Percentiles rank a stretch among this genome's conserved stretches.
Evolutionary conservation across 257 asterid species (phyloP).

Genomic region (Euphrasia confusa): DNA sequence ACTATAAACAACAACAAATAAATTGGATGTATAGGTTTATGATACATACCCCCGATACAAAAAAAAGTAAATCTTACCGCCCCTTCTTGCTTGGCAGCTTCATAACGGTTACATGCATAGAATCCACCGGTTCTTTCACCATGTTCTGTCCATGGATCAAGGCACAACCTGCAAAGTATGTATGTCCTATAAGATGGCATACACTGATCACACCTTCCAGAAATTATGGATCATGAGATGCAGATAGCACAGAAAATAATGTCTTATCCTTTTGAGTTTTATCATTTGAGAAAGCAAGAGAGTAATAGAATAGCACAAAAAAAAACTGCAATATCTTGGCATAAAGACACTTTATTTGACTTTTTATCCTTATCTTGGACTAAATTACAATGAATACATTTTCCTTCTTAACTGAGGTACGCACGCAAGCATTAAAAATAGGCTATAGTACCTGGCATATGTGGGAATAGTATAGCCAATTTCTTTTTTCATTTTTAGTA

Average conservation of each 20-base stretch:
- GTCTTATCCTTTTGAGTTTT: constrained; percentile 1
- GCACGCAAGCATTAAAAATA: too few species aligned
- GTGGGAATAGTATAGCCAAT: too few species aligned
- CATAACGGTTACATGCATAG: constrained; percentile 96
- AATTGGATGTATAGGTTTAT: constrained; percentile 15
- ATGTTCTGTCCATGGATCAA: constrained; percentile 94
- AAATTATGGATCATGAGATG: constrained; percentile 18
- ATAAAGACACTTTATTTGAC: too few species aligned
- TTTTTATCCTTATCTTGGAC: too few species aligned
- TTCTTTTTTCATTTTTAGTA: background rate
- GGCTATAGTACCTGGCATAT: too few species aligned
- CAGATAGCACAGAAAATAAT: constrained; percentile 8
- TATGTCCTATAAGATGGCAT: constrained; percentile 30
- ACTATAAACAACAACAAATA: constrained; percentile 45
- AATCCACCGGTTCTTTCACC: constrained; percentile 98
- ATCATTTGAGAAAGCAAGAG: constrained; percentile 17
- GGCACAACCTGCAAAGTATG: constrained; percentile 71
- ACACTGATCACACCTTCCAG: constrained; percentile 7
- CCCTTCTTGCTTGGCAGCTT: constrained; percentile 94
- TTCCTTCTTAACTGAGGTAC: too few species aligned
- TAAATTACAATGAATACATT: too few species aligned
- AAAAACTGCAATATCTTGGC: background rate
- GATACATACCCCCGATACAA: constrained; percentile 23
- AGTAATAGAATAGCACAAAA: constrained; percentile 5
- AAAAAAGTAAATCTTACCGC: constrained; percentile 52